Percentiles rank a stretch among this genome's conserved stretches.
Conservation (phyloP, 345 rosid species). For the Cochlearia excelsa region DNA sequence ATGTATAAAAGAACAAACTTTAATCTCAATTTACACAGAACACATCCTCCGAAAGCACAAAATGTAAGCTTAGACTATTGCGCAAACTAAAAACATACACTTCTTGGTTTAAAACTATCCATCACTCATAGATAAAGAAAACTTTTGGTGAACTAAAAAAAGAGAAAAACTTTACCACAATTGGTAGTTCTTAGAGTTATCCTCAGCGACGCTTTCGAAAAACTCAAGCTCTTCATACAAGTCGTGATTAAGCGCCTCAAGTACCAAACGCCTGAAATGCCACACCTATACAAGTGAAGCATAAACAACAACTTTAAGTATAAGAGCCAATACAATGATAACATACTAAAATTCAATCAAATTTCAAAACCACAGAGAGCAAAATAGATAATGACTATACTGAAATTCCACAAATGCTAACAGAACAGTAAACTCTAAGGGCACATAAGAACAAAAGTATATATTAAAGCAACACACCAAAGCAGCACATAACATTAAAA, state of each 20-base stretch:
- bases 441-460: not conserved
- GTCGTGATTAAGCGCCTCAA: conserved; percentile 52
- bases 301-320: not conserved
- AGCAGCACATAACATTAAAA: too few species aligned
- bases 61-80: not conserved
- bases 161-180: conserved; percentile 57
- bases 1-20: not conserved
- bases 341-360: not conserved
- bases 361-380: not conserved
- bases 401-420: not conserved
- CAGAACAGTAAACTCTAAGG: not conserved
- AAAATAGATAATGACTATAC: not conserved
- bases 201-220: conserved; percentile 52
- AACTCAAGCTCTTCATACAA: conserved; percentile 54
- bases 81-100: not conserved
- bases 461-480: too few species aligned
- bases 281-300: conserved; percentile 55
- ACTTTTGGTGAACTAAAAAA: not conserved
- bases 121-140: conserved; percentile 1
- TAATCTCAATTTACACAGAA: not conserved
- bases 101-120: not conserved
- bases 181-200: conserved; percentile 78
- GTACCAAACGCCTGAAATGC: conserved; percentile 80
- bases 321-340: not conserved
- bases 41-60: not conserved